Base-by-base conservation (phyloP, 164 flowering plant species). In the Liquidambar formosana region DNA sequence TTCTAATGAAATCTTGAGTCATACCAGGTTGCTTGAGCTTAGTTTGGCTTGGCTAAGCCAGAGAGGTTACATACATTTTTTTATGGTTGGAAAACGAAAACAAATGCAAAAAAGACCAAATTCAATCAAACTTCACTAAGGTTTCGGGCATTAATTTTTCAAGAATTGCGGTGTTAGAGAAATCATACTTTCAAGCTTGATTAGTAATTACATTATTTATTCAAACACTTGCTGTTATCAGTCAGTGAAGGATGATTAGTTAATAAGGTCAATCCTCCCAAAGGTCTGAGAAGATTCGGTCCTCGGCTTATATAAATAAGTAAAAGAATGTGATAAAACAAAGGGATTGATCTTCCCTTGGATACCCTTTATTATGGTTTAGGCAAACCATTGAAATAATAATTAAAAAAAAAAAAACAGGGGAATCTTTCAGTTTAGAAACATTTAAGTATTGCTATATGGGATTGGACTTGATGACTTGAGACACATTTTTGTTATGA, bases 211-310 rank as follows among this genome's bases (percentile, higher is more conserved):
- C 53, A 49, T 16, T 49, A 49, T 49, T 49, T n/a, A 49, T 12
- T 15, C 53, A 49, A n/a, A 49, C 19, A 49, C n/a, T 16, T 12
- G 53, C 53, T 49, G 53, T 54, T 13, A 54, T 54, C 57, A 19
- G 57, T 19, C 2, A 19, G 8, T 21, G 57, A 21, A 54, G 19
- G 25, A 19, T 54, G 6, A 49, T 15, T 16, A 16, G 15, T 12
- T 49, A 16, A 54, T 22, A 5, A 4, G 13, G 41, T 57, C 59
- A 57, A 58, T 14, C 23, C 59, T 52, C 8, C 18, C 63, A 58
- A 68, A 46, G 63, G 28, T 28, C 64, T 60, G 65, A 67, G 53
- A n/a, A 67, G 53, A 57, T 67, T 64, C 67, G 67, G 67, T 27
- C 53, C 54, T 44, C 57, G n/a, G 11, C 11, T 13, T 46, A 46